phyloP scores from a whole-genome alignment of 805 yeast species.

The Citeromyces matritensis region DNA sequence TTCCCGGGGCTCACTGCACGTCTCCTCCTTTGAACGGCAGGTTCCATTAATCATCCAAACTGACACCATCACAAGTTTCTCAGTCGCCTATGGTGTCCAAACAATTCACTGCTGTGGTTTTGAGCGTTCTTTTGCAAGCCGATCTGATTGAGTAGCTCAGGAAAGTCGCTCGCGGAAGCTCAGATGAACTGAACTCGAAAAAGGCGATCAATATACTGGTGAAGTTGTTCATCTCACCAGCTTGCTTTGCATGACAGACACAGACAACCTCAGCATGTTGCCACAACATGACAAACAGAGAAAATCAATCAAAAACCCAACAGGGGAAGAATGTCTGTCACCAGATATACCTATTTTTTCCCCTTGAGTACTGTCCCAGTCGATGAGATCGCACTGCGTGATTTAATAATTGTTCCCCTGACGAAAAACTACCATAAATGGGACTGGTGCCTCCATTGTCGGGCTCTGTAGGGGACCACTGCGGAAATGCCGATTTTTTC shows the following conservation, averaged over 20 bases:
- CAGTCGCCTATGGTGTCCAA: conserved; percentile 13
- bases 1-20: conserved; percentile 28
- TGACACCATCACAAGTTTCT: no score
- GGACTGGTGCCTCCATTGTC: conserved; percentile 70
- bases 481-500: conserved; percentile 54
- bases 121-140: conserved; percentile 38
- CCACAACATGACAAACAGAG: background rate
- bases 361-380: conserved; percentile 8
- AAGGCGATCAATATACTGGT: conserved; percentile 47
- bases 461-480: conserved; percentile 77
- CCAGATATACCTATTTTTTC: conserved; percentile 1
- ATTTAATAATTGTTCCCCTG: conserved; percentile 49
- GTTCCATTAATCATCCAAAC: no score
- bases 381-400: conserved; percentile 57
- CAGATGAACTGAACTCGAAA: conserved; percentile 21
- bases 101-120: conserved; percentile 53
- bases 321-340: background rate
- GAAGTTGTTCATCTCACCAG: conserved; percentile 1
- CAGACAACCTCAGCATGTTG: background rate
- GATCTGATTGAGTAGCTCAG: conserved; percentile 33
- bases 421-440: conserved; percentile 73
- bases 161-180: conserved; percentile 11
- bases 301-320: background rate
- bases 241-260: background rate
- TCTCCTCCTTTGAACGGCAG: no score